Evolutionary conservation across 805 yeast genomes (phyloP).

Genomic region (Candida gorgasii): DNA sequence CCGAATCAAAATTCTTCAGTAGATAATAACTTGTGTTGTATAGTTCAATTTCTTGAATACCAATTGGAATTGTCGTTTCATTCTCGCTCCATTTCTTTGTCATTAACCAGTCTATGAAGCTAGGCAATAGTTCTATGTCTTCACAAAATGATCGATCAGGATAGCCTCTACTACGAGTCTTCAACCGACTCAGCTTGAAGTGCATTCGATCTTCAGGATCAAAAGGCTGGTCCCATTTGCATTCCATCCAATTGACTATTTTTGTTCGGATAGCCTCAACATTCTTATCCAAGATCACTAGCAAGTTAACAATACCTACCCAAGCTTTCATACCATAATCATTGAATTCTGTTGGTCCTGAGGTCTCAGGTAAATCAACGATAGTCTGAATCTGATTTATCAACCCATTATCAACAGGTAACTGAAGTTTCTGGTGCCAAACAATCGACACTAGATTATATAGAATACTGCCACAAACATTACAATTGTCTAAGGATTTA

Average conservation of each 20-base stretch:
- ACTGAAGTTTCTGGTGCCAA: neutral
- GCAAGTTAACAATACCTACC: conserved; percentile 24
- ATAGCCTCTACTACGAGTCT: no score
- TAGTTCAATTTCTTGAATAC: neutral
- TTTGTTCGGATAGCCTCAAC: conserved; percentile 24
- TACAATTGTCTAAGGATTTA: conserved; percentile 2
- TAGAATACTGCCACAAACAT: neutral
- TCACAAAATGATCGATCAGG: neutral
- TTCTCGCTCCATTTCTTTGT: neutral
- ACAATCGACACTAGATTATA: neutral
- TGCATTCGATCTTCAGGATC: neutral
- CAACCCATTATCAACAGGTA: conserved; percentile 37
- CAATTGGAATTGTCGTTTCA: neutral
- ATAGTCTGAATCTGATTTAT: conserved; percentile 49
- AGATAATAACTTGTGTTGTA: neutral
- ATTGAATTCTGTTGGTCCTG: conserved; percentile 56
- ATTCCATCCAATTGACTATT: conserved; percentile 52
- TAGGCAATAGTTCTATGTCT: conserved; percentile 21
- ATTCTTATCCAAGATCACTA: conserved; percentile 25
- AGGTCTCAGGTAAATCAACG: conserved; percentile 55
- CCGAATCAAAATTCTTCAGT: neutral
- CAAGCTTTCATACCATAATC: conserved; percentile 56
- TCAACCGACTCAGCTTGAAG: no score
- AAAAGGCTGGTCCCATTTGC: conserved; percentile 42
- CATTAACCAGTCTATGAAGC: conserved; percentile 44